phyloP scores from a whole-genome alignment of 1,284 basidiomycete species.

The Rugosomyces carneus region DNA sequence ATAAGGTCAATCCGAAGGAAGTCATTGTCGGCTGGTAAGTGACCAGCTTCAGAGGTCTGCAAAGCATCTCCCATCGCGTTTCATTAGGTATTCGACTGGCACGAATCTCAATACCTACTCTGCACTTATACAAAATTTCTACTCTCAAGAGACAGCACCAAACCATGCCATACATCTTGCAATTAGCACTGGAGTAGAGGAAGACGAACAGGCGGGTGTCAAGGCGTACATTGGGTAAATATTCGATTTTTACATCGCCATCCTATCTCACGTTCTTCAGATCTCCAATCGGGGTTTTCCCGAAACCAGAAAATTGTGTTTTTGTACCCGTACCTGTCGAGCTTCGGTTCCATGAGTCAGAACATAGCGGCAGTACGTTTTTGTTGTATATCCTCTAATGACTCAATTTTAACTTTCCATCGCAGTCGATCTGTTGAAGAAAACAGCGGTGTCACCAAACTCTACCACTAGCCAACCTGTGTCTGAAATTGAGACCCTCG shows the following conservation, averaged over 20 bases:
- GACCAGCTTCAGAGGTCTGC: slow-evolving; percentile 4
- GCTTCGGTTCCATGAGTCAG: slow-evolving; percentile 75
- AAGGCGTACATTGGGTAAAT: slow-evolving; percentile 89
- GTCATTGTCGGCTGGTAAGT: slow-evolving; percentile 85
- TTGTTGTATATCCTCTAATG: background rate
- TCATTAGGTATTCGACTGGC: slow-evolving; percentile 84
- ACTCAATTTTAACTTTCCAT: background rate
- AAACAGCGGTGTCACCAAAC: slow-evolving; percentile 44
- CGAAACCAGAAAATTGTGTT: slow-evolving; percentile 88
- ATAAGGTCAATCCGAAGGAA: slow-evolving; percentile 80
- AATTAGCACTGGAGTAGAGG: slow-evolving; percentile 79
- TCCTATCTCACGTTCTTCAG: slow-evolving; percentile 37
- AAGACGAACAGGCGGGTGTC: slow-evolving; percentile 72
- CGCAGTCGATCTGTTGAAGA: slow-evolving; percentile 74
- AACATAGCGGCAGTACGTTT: slow-evolving; percentile 77
- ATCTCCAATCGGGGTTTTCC: slow-evolving; percentile 78
- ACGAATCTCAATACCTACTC: slow-evolving; percentile 70
- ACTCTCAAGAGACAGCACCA: slow-evolving; percentile 86
- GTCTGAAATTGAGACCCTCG: slow-evolving; percentile 63
- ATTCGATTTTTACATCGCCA: too few species aligned
- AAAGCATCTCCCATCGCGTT: background rate
- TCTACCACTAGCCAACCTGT: slow-evolving; percentile 47
- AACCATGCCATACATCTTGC: slow-evolving; percentile 92
- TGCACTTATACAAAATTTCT: slow-evolving; percentile 98
- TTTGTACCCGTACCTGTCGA: slow-evolving; percentile 86